These are phyloP conservation scores for Aspergillus ostianus DNA, from an alignment of 495 filamentous ascomycete species.

Conservation along the genomic window DNA sequence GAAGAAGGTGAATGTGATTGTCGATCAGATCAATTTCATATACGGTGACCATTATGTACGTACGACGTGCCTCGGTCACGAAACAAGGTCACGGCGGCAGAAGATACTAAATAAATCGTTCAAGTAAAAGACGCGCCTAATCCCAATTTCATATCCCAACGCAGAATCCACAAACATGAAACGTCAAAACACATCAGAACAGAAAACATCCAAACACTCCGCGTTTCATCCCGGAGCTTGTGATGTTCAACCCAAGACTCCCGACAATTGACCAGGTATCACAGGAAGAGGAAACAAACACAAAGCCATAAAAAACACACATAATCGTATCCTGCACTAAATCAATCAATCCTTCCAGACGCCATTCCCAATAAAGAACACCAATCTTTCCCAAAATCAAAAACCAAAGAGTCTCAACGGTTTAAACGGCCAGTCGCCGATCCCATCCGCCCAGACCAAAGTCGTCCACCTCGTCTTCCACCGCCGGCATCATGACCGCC, in stretches of 20 bases:
- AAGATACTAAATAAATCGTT: not conserved
- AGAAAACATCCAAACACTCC: not conserved
- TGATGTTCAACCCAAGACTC: not conserved
- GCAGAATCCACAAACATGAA: not conserved
- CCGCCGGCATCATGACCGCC: constrained; percentile 47
- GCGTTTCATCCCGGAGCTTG: not conserved
- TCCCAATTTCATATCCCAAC: not conserved
- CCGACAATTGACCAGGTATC: constrained; percentile 12
- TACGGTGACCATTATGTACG: not conserved
- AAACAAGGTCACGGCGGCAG: not conserved
- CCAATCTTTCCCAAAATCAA: not conserved
- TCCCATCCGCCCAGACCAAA: constrained; percentile 38
- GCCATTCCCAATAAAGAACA: not conserved
- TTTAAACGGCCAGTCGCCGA: constrained; percentile 40
- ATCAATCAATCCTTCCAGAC: not conserved
- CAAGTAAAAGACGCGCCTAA: not conserved
- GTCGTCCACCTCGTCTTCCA: constrained; percentile 35
- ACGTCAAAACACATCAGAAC: not conserved
- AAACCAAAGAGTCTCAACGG: not conserved
- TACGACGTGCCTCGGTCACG: not conserved
- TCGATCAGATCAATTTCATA: not conserved
- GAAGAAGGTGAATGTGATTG: not conserved
- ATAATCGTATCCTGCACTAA: too few relatives aligned
- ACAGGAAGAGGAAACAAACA: constrained; percentile 6
- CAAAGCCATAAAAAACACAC: not conserved